Conservation (phyloP, 306 rosid species). For the Gynostemma pentaphyllum region DNA sequence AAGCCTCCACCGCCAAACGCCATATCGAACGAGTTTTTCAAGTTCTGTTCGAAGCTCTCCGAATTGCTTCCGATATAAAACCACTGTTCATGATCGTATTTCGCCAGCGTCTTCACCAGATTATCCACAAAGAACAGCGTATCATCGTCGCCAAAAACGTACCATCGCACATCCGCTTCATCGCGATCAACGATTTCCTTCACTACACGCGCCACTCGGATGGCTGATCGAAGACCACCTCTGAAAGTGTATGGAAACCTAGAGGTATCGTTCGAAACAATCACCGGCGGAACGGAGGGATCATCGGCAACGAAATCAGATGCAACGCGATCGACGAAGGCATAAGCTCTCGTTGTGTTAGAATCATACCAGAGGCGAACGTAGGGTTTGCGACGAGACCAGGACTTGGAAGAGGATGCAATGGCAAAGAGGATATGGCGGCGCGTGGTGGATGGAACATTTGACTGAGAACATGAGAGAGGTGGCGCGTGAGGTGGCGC, state of each 20-base stretch:
- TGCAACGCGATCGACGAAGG: slow-evolving; percentile 44
- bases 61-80: slow-evolving; percentile 64
- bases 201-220: slow-evolving; percentile 79
- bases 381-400: slow-evolving; percentile 50
- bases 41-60: slow-evolving; percentile 74
- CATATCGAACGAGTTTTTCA: slow-evolving; percentile 55
- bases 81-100: slow-evolving; percentile 70
- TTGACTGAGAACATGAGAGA: neutral
- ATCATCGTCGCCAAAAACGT: slow-evolving; percentile 86
- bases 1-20: slow-evolving; percentile 97
- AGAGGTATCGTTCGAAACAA: slow-evolving; percentile 51
- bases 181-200: slow-evolving; percentile 64
- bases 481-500: slow-evolving; percentile 8
- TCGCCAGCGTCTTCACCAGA: slow-evolving; percentile 42
- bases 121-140: slow-evolving; percentile 83
- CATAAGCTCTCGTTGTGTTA: slow-evolving; percentile 45
- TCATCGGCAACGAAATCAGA: neutral
- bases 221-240: slow-evolving; percentile 74
- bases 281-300: slow-evolving; percentile 23
- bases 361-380: slow-evolving; percentile 51
- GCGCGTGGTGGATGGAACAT: slow-evolving; percentile 36
- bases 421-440: slow-evolving; percentile 58
- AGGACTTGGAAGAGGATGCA: slow-evolving; percentile 58
- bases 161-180: slow-evolving; percentile 71
- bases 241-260: slow-evolving; percentile 45